A percentile compares a stretch with the other conserved stretches of the same genome.
These are phyloP conservation scores for Fusarium sp. DNA, from an alignment of 2,329 filamentous ascomycete genomes.

Conservation along the genomic window DNA sequence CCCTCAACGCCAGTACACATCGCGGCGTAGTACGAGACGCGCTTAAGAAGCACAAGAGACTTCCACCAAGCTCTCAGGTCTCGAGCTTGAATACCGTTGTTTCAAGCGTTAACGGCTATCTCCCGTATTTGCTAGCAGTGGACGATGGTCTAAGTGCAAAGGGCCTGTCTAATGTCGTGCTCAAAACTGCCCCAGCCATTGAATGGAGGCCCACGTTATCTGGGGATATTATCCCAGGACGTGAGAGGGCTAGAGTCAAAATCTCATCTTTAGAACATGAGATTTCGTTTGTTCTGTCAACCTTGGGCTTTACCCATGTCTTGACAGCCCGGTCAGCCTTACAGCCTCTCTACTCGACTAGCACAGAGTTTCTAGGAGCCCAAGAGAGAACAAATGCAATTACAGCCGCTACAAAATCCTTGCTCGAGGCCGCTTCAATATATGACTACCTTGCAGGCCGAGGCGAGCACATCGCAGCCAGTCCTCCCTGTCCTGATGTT, in stretches of 20 bases:
- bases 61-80: slow-evolving; percentile 76
- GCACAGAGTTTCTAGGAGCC: slow-evolving; percentile 67
- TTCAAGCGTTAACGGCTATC: slow-evolving; percentile 77
- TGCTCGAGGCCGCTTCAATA: slow-evolving; percentile 82
- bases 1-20: slow-evolving; percentile 82
- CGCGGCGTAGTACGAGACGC: slow-evolving; percentile 84
- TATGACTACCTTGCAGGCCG: slow-evolving; percentile 76
- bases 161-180: slow-evolving; percentile 59
- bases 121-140: slow-evolving; percentile 84
- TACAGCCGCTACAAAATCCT: slow-evolving; percentile 77
- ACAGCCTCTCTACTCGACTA: slow-evolving; percentile 76
- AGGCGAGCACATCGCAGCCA: slow-evolving; percentile 56
- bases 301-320: slow-evolving; percentile 79
- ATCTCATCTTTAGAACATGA: slow-evolving; percentile 84
- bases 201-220: slow-evolving; percentile 88
- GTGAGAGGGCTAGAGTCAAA: slow-evolving; percentile 73
- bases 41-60: slow-evolving; percentile 89
- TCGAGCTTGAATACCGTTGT: slow-evolving; percentile 77
- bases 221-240: slow-evolving; percentile 70
- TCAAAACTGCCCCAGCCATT: slow-evolving; percentile 70
- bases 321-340: slow-evolving; percentile 78
- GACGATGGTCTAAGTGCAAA: slow-evolving; percentile 74
- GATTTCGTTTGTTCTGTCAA: slow-evolving; percentile 80
- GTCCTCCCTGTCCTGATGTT: slow-evolving; percentile 64
- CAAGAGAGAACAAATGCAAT: slow-evolving; percentile 78